A percentile compares a stretch with the other conserved stretches of the same genome.
Conservation (phyloP, 441 rosid genomes). For the Flueggea neowawraea region DNA sequence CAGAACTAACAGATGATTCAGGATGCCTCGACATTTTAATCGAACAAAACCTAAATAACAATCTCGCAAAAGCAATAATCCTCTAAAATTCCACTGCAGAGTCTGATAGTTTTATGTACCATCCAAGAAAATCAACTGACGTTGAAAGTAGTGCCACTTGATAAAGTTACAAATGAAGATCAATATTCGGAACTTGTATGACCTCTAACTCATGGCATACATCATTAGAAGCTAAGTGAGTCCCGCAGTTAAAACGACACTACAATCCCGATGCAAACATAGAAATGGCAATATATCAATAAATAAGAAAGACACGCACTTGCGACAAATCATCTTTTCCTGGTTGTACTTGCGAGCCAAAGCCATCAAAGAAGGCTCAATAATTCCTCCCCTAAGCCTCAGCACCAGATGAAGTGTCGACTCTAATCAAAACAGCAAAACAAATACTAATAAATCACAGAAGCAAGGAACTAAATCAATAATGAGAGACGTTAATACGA, state of each 20-base stretch:
- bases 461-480: background rate
- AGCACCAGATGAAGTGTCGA: conserved; percentile 85
- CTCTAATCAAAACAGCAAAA: conserved; percentile 28
- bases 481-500: background rate
- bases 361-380: conserved; percentile 94
- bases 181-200: conserved; percentile 33
- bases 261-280: background rate
- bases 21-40: too few species aligned
- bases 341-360: conserved; percentile 92
- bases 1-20: background rate
- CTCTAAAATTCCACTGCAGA: too few species aligned
- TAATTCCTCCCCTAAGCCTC: conserved; percentile 97
- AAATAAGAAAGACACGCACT: conserved; percentile 37
- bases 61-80: too few species aligned
- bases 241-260: conserved; percentile 10
- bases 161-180: conserved; percentile 32
- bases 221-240: conserved; percentile 38
- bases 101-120: conserved; percentile 8
- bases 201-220: conserved; percentile 26
- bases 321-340: conserved; percentile 92
- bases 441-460: background rate
- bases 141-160: conserved; percentile 15
- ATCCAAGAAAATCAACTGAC: conserved; percentile 34
- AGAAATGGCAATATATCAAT: background rate
- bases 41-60: too few species aligned